Percentiles rank a stretch among this genome's conserved stretches.
Evolutionary conservation across 148 eudicot genomes (phyloP).

Genomic region (Polygonum aviculare): DNA sequence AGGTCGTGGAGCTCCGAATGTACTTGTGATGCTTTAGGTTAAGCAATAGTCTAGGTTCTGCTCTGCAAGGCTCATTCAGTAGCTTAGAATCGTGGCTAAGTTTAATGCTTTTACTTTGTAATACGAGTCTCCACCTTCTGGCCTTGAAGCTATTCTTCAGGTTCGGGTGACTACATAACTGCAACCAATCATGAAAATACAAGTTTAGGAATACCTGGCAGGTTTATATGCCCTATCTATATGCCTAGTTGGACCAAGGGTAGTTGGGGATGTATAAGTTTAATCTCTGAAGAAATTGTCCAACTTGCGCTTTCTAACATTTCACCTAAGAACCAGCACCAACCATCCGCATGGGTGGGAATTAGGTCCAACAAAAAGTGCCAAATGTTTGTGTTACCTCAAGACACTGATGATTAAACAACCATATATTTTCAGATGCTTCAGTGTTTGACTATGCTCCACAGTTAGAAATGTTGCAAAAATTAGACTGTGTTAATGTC

Average conservation of each 20-base stretch:
- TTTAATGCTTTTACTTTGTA: background rate
- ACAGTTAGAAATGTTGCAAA: background rate
- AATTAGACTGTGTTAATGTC: background rate
- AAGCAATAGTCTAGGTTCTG: background rate
- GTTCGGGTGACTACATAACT: background rate
- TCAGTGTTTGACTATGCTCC: slow-evolving; percentile 1
- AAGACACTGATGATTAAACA: background rate
- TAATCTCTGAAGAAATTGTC: background rate
- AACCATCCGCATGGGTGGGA: background rate
- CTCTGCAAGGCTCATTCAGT: background rate
- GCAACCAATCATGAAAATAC: background rate
- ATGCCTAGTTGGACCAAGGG: background rate
- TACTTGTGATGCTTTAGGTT: slow-evolving; percentile 9
- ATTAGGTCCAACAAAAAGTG: background rate
- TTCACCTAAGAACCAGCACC: background rate
- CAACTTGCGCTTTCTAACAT: background rate
- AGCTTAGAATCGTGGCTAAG: background rate
- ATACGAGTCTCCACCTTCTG: background rate
- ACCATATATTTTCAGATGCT: background rate
- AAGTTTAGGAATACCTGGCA: background rate
- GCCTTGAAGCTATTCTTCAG: background rate
- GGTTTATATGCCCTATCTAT: background rate
- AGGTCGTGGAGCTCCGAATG: background rate
- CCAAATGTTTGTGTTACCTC: background rate
- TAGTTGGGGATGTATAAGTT: background rate